phyloP scores from a whole-genome alignment of 73 alveolate genomes.

The Uronychia binucleata region DNA sequence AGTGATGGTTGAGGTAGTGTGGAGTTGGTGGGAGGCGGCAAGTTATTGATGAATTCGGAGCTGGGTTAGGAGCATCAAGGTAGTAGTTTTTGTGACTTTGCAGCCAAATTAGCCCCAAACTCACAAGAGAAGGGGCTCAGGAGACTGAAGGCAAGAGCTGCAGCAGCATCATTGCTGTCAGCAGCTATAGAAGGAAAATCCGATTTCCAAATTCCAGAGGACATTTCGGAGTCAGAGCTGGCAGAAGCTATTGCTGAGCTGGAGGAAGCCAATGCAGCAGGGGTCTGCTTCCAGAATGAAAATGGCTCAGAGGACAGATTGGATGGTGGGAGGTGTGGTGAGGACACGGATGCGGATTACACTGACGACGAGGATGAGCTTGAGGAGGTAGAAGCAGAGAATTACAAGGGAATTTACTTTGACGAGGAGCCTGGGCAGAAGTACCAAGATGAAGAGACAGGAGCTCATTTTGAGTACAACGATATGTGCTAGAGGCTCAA shows the following conservation, averaged over 20 bases:
- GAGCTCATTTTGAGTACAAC: slow-evolving; percentile 51
- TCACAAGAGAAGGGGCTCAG: not conserved
- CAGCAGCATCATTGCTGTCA: not conserved
- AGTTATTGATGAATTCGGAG: too few species aligned
- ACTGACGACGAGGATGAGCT: too few species aligned
- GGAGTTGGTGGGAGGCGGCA: not conserved
- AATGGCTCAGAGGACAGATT: not conserved
- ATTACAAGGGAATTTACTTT: slow-evolving; percentile 54
- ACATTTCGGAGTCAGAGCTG: not conserved
- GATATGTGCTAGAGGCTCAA: slow-evolving; percentile 36
- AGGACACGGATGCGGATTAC: not conserved
- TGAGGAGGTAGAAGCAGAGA: too few species aligned
- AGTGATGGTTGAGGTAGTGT: not conserved
- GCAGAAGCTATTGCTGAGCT: not conserved
- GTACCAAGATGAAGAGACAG: slow-evolving; percentile 39
- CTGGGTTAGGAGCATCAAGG: not conserved
- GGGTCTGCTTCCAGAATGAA: not conserved
- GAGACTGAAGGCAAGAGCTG: not conserved
- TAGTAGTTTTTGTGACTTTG: not conserved
- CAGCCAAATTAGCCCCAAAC: not conserved
- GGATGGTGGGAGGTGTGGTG: too few species aligned
- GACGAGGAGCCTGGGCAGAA: slow-evolving; percentile 44
- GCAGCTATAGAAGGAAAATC: not conserved
- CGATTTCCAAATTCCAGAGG: not conserved
- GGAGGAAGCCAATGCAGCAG: not conserved